phyloP scores from a whole-genome alignment of 306 rosid species.

The Rosa multiflora region DNA sequence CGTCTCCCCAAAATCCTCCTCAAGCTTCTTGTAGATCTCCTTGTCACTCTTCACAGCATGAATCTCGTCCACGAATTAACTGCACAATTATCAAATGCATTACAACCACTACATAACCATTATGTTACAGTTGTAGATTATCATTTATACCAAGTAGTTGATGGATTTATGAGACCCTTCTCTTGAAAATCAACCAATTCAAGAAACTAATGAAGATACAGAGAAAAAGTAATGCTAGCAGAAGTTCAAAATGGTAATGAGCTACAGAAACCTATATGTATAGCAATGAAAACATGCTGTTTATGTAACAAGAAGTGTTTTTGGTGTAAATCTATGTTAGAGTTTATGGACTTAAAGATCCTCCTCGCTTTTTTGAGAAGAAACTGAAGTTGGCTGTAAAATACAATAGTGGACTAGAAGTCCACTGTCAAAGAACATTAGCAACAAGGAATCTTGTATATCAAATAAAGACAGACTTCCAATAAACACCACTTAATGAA shows the following conservation, averaged over 20 bases:
- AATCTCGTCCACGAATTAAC: conserved; percentile 94
- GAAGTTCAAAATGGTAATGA: neutral
- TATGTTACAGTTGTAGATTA: neutral
- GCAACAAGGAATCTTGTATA: neutral
- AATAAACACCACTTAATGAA: neutral
- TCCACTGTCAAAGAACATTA: neutral
- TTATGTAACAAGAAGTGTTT: neutral
- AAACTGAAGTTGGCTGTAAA: neutral
- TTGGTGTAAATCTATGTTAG: neutral
- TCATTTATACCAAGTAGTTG: neutral
- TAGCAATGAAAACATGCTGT: neutral
- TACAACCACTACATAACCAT: neutral
- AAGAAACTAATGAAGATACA: neutral
- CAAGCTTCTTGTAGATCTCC: conserved; percentile 79
- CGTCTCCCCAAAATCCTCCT: conserved; percentile 80
- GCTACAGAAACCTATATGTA: neutral
- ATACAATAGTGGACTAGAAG: neutral
- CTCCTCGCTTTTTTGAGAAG: neutral
- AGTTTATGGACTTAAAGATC: neutral
- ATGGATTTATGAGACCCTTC: neutral
- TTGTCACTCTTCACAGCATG: conserved; percentile 71
- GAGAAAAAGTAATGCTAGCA: neutral
- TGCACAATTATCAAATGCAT: conserved; percentile 32
- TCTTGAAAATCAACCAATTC: neutral
- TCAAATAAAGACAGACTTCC: neutral